Evolutionary conservation across 305 asterid species (phyloP).

Genomic region (Rubia peregrina): DNA sequence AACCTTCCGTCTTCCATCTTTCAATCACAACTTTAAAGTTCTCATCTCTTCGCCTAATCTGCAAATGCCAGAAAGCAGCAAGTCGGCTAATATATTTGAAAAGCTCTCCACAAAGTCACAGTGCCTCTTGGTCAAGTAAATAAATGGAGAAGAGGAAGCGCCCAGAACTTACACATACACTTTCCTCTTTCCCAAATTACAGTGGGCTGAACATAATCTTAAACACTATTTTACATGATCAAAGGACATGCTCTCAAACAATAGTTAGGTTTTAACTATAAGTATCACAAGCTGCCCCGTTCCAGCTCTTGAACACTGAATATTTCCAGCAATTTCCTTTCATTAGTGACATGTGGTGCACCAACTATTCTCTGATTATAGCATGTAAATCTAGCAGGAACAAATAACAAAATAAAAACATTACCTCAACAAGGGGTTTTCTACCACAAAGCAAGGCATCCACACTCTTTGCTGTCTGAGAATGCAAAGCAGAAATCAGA

Average conservation of each 20-base stretch:
- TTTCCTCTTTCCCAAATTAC: background rate
- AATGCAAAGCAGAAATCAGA: slow-evolving; percentile 8
- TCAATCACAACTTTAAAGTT: slow-evolving; percentile 52
- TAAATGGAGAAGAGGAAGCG: background rate
- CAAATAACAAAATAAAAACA: slow-evolving; percentile 3
- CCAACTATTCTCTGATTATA: slow-evolving; percentile 10
- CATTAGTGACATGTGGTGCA: background rate
- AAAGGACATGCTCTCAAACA: background rate
- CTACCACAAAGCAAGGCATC: slow-evolving; percentile 55
- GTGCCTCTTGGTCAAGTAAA: background rate
- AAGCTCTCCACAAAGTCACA: background rate
- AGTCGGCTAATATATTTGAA: background rate
- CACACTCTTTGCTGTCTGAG: slow-evolving; percentile 62
- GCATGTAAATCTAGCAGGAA: slow-evolving; percentile 8
- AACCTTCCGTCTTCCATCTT: slow-evolving; percentile 54
- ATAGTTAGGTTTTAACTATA: background rate
- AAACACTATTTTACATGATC: background rate
- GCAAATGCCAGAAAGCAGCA: slow-evolving; percentile 17
- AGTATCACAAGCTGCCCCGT: background rate
- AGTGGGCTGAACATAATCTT: background rate
- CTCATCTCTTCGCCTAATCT: slow-evolving; percentile 57
- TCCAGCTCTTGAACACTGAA: background rate
- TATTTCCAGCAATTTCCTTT: background rate
- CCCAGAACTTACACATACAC: no score
- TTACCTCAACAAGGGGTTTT: slow-evolving; percentile 69